Evolutionary conservation across 805 yeast genomes (phyloP), one percentile per base, ranked within the genome.

Genomic region (Wickerhamiella azyma): DNA sequence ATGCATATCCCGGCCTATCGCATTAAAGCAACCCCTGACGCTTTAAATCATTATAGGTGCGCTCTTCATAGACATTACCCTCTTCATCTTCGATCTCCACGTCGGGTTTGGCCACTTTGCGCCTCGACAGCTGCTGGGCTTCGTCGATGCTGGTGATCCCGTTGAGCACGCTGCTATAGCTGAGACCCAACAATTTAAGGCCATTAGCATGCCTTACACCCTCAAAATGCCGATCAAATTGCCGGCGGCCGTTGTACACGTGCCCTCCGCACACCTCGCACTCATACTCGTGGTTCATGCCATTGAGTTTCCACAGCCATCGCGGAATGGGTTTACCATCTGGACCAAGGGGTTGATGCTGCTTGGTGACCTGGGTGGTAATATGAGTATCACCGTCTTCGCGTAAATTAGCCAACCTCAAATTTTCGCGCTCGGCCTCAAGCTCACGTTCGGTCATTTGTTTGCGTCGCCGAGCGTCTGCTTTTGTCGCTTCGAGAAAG

Each of bases 311-410:
- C 69, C 77, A 88, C 26, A 92, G 67, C 98, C 98, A 92, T 46
- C 71, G 76, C 1, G 98, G 98, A 26, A 92, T 85, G 0, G 96
- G 96, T 36, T 71, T 73, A 0, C 96, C 96, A 62, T 88, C 96
- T 16, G 83, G 73, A 0, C 94, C 97, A 0, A 84, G 44, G 0
- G 95, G 94, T 11, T 11, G 33, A 8, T 30, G 33, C 33, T 30
- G 14, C n/a, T 30, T 30, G 43, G 56, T 60, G 26, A 59, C 57
- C 16, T 16, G 10, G 13, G 56, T 52, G 8, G 56, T 65, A 29
- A 59, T 60, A 5, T 62, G 66, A 10, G 62, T 69, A 14, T 43
- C 55, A 0, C 55, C 61, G 13, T 53, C 55, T 2, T 54, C 44
- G 10, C 29, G 11, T 5, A 32, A n/a, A 2, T 14, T 33, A 5